Conservation (phyloP, 495 filamentous ascomycete species). For the Aspergillus cavernicola region DNA sequence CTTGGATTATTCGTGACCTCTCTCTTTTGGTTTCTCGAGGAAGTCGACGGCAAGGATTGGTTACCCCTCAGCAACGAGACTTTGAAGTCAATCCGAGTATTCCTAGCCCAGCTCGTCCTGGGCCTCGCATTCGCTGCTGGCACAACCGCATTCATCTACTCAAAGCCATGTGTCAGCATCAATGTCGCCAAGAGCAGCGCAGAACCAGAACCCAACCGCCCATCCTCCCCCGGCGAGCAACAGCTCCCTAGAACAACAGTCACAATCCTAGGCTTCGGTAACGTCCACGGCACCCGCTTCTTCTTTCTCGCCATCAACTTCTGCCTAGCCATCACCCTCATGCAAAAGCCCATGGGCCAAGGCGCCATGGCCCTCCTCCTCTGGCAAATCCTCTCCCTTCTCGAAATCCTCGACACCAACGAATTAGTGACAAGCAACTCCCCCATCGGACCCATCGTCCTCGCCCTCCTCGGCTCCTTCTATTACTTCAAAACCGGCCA, state of each 20-base stretch:
- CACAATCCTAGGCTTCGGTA: constrained; percentile 85
- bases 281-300: constrained; percentile 87
- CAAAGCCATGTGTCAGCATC: constrained; percentile 70
- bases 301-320: constrained; percentile 79
- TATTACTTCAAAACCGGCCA: constrained; percentile 98
- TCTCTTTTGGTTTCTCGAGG: constrained; percentile 84
- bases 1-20: constrained; percentile 70
- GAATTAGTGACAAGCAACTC: constrained; percentile 56
- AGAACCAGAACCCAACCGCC: constrained; percentile 24
- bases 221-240: constrained; percentile 29
- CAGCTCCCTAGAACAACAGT: constrained; percentile 52
- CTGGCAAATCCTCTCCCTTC: constrained; percentile 80
- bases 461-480: constrained; percentile 83
- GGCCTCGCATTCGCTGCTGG: constrained; percentile 64
- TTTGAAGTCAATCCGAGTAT: constrained; percentile 69
- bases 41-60: constrained; percentile 89
- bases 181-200: constrained; percentile 29
- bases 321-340: constrained; percentile 66
- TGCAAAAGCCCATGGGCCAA: constrained; percentile 93
- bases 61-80: constrained; percentile 55
- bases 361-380: constrained; percentile 74
- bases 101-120: constrained; percentile 72
- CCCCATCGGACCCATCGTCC: constrained; percentile 75
- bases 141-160: constrained; percentile 67
- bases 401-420: constrained; percentile 85